A percentile compares a stretch with the other conserved stretches of the same genome.
Evolutionary conservation across 306 rosid genomes (phyloP).

Genomic region (Cucurbita moschata): DNA sequence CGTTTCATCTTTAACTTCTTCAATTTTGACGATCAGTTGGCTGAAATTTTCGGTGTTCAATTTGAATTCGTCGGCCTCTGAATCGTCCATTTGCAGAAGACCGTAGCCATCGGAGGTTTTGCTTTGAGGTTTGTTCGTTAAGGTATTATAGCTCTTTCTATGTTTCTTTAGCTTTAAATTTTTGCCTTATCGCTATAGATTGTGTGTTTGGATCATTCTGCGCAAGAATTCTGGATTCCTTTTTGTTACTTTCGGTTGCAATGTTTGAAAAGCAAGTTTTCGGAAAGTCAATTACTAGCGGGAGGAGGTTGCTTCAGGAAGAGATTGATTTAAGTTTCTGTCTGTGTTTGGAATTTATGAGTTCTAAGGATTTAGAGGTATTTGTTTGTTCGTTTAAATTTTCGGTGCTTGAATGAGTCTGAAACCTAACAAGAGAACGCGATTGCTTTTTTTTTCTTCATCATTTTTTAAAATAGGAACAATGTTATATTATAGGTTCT

Average conservation of each 20-base stretch:
- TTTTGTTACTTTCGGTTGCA: not conserved
- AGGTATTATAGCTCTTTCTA: conserved; percentile 4
- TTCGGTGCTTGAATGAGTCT: not conserved
- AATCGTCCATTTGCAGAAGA: not conserved
- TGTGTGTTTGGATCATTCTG: not conserved
- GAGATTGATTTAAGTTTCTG: not conserved
- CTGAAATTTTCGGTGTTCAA: conserved; percentile 10
- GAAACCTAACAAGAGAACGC: not conserved
- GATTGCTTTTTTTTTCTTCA: not conserved
- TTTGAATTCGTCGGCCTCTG: conserved; percentile 5
- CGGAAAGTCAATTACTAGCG: not conserved
- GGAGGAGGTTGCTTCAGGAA: conserved; percentile 2
- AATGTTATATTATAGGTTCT: not conserved
- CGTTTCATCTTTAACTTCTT: conserved; percentile 8
- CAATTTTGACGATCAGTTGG: not conserved
- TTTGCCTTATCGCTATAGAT: not conserved
- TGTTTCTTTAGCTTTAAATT: not conserved
- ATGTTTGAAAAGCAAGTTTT: conserved; percentile 7
- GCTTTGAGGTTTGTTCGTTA: not conserved
- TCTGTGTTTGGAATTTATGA: not conserved
- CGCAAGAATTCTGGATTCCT: not conserved
- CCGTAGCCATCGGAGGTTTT: not conserved
- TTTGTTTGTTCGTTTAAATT: not conserved
- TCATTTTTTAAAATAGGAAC: not conserved
- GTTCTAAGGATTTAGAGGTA: not conserved